These are phyloP conservation scores for Aspergillus heteromorphus DNA, from an alignment of 495 filamentous ascomycete species.

Conservation along the genomic window DNA sequence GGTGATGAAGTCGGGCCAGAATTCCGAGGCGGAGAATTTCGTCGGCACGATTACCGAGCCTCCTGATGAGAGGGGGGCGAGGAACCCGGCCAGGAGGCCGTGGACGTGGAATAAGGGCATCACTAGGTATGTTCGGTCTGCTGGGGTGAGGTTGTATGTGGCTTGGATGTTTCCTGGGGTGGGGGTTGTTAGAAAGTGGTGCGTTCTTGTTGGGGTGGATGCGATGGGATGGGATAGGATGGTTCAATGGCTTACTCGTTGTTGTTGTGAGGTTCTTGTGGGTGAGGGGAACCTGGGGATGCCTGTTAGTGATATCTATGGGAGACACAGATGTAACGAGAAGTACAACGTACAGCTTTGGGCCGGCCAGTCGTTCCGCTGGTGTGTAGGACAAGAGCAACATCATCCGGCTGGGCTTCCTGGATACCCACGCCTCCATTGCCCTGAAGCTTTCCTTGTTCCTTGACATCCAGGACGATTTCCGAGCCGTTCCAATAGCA, in stretches of 20 bases:
- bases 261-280: constrained; percentile 72
- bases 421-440: constrained; percentile 43
- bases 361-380: constrained; percentile 78
- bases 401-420: constrained; percentile 55
- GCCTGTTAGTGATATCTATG: neutral
- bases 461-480: constrained; percentile 70
- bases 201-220: neutral
- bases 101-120: constrained; percentile 92
- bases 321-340: neutral
- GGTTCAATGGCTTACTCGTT: constrained; percentile 52
- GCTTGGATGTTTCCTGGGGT: constrained; percentile 59
- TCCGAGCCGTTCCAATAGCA: constrained; percentile 67
- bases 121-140: constrained; percentile 76
- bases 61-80: constrained; percentile 66
- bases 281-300: constrained; percentile 59
- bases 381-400: constrained; percentile 68
- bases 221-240: no score
- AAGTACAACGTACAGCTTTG: constrained; percentile 55
- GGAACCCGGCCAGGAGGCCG: constrained; percentile 71
- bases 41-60: constrained; percentile 69
- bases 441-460: constrained; percentile 59
- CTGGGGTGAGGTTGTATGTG: constrained; percentile 62
- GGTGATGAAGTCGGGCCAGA: constrained; percentile 68
- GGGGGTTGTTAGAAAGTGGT: neutral
- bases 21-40: constrained; percentile 75